Conservation (phyloP, 495 filamentous ascomycete species). For the Penicillium odoratum region DNA sequence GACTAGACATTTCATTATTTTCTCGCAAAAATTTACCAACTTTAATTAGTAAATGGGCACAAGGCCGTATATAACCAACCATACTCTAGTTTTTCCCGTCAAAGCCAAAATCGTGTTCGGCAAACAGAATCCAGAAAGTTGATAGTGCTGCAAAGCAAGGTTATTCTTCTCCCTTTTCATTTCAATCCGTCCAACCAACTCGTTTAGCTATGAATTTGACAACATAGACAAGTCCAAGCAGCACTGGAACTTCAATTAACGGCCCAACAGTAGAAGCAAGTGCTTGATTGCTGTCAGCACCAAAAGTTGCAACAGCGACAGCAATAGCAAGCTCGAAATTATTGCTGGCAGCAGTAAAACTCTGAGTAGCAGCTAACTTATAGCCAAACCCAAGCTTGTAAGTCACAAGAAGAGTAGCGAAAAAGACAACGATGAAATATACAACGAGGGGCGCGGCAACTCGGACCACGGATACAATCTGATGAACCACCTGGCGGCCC, state of each 20-base stretch:
- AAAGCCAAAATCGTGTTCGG: neutral
- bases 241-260: conserved; percentile 86
- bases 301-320: conserved; percentile 83
- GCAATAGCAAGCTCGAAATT: conserved; percentile 96
- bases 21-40: no score
- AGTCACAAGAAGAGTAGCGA: conserved; percentile 59
- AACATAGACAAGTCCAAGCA: conserved; percentile 79
- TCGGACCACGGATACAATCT: conserved; percentile 78
- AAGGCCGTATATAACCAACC: no score
- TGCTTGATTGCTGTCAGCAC: conserved; percentile 77
- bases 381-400: conserved; percentile 72
- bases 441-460: conserved; percentile 79
- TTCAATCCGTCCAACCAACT: conserved; percentile 22
- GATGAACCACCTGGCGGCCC: conserved; percentile 74
- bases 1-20: no score
- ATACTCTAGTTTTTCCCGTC: neutral
- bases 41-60: no score
- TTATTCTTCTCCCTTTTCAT: neutral
- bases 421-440: conserved; percentile 77
- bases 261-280: conserved; percentile 89
- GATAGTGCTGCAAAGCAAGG: neutral
- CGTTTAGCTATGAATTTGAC: conserved; percentile 44
- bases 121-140: neutral
- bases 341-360: conserved; percentile 92
- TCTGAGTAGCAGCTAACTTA: conserved; percentile 71